Conservation (phyloP, 805 yeast genomes). For the Hanseniaspora guilliermondii region DNA sequence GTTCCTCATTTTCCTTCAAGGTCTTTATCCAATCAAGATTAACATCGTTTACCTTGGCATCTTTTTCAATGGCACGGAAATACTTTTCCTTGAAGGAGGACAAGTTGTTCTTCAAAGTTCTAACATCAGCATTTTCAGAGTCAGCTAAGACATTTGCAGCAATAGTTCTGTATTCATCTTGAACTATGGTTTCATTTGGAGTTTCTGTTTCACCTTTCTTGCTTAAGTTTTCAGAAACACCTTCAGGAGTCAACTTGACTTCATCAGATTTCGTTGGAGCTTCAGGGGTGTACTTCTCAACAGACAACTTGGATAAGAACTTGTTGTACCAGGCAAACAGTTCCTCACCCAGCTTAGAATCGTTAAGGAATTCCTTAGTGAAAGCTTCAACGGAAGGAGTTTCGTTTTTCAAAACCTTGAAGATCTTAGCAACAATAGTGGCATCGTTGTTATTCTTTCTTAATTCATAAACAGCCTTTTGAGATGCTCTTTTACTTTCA, state of each 20-base stretch:
- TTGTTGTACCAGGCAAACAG: slow-evolving; percentile 16
- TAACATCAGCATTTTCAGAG: slow-evolving; percentile 19
- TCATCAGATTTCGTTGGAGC: background rate
- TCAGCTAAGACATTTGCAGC: slow-evolving; percentile 11
- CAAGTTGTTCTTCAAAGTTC: slow-evolving; percentile 21
- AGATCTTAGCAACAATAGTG: slow-evolving; percentile 26
- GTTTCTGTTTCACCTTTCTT: slow-evolving; percentile 8
- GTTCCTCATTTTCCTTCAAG: slow-evolving; percentile 32
- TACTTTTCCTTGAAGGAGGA: slow-evolving; percentile 23
- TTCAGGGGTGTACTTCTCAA: background rate
- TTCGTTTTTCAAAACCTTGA: slow-evolving; percentile 17
- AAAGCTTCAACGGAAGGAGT: slow-evolving; percentile 22
- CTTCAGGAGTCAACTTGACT: slow-evolving; percentile 17
- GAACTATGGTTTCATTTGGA: slow-evolving; percentile 17
- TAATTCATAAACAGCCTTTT: slow-evolving; percentile 21
- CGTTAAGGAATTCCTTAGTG: slow-evolving; percentile 19
- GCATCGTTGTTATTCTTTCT: slow-evolving; percentile 18
- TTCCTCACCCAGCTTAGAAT: slow-evolving; percentile 22
- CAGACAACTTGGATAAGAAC: slow-evolving; percentile 2
- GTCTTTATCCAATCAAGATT: slow-evolving; percentile 38
- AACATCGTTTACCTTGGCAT: slow-evolving; percentile 1
- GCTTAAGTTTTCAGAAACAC: slow-evolving; percentile 15
- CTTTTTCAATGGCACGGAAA: slow-evolving; percentile 25
- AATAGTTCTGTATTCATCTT: slow-evolving; percentile 10
- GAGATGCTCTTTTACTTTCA: slow-evolving; percentile 33